Base-by-base conservation (phyloP, 2,329 filamentous ascomycete genomes). In the Beauveria australis region DNA sequence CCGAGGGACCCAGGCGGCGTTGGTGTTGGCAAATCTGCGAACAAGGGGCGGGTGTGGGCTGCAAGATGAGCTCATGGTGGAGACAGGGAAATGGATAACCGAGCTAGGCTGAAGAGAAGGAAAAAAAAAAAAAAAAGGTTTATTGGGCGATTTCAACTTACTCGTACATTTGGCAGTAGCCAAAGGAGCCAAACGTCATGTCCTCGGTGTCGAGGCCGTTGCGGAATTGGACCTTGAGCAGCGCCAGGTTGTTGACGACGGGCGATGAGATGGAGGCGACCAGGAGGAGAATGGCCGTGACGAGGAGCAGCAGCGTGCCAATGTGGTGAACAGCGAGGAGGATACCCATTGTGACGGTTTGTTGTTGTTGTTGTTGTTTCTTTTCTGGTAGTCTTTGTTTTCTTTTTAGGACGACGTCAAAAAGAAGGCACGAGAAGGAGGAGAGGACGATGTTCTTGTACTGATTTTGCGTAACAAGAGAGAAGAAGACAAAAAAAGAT, bases 111-210 rank as follows among this genome's bases (percentile, higher is more conserved):
- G 28, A 22, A 49, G 52, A 48, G 37, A 55, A 22, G 3, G 8
- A 26, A 18, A 28, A 12, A 22, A 5, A 51, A 18, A 30, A 22
- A 26, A 46, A 24, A 53, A 28, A 24, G 37, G 30, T n/a, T 19
- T 33, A 37, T 37, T 37, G 6, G 33, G 14, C 9, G 12, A 37
- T 6, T 1, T 24, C 30, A 1, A 47, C 41, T 49, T 41, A 7
- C 30, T 59, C 47, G 22, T 3, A 62, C 33, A 59, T 52, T 33
- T 59, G 22, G 68, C 85, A 88, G 69, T 79, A 83, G 8, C 85
- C 85, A 72, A 86, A 87, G 0, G 81, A 83, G 49, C 85, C 85
- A 70, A 84, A 85, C 3, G 74, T 76, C 40, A 85, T 70, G 12
- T 76, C 67, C 28, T 72, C 68, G 5, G 64, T 69, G 24, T 66